Evolutionary conservation across 768 basidiomycete genomes (phyloP), one percentile per base, ranked within the genome.

Genomic region (Mrakia gelida): DNA sequence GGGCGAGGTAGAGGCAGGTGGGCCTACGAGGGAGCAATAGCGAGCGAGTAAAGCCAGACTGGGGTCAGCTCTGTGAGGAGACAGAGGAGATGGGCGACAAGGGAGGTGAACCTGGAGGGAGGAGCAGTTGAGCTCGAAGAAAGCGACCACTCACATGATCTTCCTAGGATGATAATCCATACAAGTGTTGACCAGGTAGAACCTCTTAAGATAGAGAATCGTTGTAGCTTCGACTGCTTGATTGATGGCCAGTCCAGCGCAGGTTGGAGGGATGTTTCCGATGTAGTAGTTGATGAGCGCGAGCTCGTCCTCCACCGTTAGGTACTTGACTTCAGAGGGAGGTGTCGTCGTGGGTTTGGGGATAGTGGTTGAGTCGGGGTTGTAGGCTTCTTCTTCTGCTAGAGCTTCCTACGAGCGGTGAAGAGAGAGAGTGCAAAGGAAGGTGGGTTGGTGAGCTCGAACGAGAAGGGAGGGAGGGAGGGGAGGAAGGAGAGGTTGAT

Each of bases 101-200:
- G n/a, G 56, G 32, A n/a, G n/a, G n/a, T n/a, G n/a, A n/a, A 30
- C n/a, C 23, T n/a, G 18, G 30, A 32, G 10, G 30, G 56, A 54
- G 32, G 34, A n/a, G 65, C 26, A 49, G 9, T 56, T 23, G n/a
- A 26, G n/a, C 26, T 26, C 28, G 38, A 38, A 8, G 13, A n/a
- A n/a, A n/a, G n/a, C n/a, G n/a, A n/a, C n/a, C n/a, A 84, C 91
- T 71, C 82, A 97, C 97, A 99, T 99, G 82, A 99, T 93, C 82
- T 93, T 95, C 85, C 95, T 96, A 0, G 97, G 97, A 86, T 98
- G 97, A 91, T 94, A 98, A 83, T 98, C 97, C 95, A 98, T 98
- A 74, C 95, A 94, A 2, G 95, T 98, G 82, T 98, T 98, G 85
- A 92, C 92, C 75, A 98, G 88, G 83, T 98, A 99, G 85, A 99